phyloP scores from a whole-genome alignment of 2,329 filamentous ascomycete species.

The Talaromyces sp. region DNA sequence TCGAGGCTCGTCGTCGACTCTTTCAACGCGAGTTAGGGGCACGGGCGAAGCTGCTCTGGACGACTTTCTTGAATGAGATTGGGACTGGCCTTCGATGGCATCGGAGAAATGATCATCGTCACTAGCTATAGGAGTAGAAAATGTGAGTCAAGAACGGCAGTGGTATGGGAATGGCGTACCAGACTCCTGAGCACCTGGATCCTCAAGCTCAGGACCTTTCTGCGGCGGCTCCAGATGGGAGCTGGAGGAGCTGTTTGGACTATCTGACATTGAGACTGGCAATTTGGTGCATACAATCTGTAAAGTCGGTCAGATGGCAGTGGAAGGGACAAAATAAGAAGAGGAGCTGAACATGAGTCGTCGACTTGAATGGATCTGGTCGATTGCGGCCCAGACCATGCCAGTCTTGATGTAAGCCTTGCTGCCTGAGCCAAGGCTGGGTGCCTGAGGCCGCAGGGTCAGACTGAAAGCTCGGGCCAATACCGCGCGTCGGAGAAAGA shows the following conservation, averaged over 20 bases:
- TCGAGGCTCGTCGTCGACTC: constrained; percentile 54
- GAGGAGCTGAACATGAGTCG: constrained; percentile 6
- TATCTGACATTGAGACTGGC: constrained; percentile 33
- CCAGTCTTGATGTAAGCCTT: neutral
- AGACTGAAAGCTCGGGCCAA: constrained; percentile 13
- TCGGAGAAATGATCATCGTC: constrained; percentile 62
- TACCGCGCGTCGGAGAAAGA: neutral
- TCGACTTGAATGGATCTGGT: neutral
- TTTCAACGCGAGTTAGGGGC: constrained; percentile 59
- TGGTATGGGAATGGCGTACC: constrained; percentile 34
- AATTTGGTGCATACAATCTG: constrained; percentile 19
- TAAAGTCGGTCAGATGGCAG: neutral
- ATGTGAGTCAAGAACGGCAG: neutral
- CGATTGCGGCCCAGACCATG: constrained; percentile 22
- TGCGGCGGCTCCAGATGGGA: constrained; percentile 48
- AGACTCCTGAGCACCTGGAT: constrained; percentile 53
- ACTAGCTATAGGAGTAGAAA: constrained; percentile 38
- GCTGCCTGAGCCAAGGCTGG: constrained; percentile 2
- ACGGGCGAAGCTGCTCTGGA: constrained; percentile 49
- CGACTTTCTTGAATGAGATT: constrained; percentile 30
- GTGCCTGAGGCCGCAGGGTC: constrained; percentile 12
- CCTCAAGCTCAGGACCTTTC: constrained; percentile 52
- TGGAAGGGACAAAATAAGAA: constrained; percentile 14
- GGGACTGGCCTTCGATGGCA: constrained; percentile 53
- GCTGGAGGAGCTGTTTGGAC: constrained; percentile 34